A percentile compares a stretch with the other conserved stretches of the same genome.
Evolutionary conservation across 1,284 basidiomycete species (phyloP).

Genomic region (Schizophyllum commune): DNA sequence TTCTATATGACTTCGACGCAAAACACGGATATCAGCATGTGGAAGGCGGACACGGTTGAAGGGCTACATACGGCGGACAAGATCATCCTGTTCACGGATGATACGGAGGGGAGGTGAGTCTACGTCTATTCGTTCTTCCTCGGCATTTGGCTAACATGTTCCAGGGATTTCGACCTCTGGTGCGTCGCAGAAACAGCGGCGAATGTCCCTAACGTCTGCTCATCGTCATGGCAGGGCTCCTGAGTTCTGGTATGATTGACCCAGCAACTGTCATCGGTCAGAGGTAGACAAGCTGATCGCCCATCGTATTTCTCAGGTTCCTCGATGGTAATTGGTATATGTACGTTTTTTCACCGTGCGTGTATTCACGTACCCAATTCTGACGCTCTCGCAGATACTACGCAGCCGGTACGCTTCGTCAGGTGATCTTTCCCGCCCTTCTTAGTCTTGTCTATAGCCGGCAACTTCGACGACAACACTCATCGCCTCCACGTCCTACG

Average conservation of each 20-base stretch:
- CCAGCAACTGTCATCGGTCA: neutral
- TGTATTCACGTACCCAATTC: neutral
- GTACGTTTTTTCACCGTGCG: too few relatives aligned
- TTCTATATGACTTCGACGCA: constrained; percentile 15
- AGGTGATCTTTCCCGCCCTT: too few relatives aligned
- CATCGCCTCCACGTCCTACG: constrained; percentile 14
- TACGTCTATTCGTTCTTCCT: neutral
- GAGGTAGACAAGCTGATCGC: neutral
- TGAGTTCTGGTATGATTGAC: neutral
- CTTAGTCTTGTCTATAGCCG: too few relatives aligned
- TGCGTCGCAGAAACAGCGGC: too few relatives aligned
- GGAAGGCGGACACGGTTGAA: constrained; percentile 12
- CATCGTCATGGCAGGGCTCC: neutral
- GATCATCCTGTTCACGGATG: constrained; percentile 11
- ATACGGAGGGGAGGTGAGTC: constrained; percentile 12
- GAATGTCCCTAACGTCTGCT: too few relatives aligned
- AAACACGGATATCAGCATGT: constrained; percentile 12
- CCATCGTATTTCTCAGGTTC: neutral
- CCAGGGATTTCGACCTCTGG: constrained; percentile 12
- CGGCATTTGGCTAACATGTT: neutral
- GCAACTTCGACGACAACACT: constrained; percentile 13
- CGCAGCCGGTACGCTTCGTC: neutral
- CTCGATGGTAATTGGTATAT: neutral
- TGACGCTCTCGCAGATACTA: constrained; percentile 8
- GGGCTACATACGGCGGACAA: constrained; percentile 12